Base-by-base conservation (phyloP, 768 basidiomycete species). In the Russula virescens region DNA sequence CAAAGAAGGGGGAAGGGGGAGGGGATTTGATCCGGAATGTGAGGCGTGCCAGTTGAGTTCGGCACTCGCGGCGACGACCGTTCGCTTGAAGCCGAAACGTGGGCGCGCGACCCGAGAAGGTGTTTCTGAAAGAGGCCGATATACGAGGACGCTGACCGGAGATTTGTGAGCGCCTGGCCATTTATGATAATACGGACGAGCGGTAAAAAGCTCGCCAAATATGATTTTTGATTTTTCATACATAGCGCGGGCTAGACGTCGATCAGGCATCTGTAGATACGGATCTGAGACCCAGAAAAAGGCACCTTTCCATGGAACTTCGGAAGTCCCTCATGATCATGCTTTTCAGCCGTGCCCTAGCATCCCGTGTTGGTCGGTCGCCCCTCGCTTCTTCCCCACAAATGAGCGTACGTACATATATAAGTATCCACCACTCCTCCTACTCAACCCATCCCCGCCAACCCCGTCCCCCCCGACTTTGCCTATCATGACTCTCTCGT, bases 341-440 rank as follows among this genome's bases (percentile, higher is more conserved):
- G 31, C 31, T 31, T n/a, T 19, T 31, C 38, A 5, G 11, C 38
- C 26, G 52, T 47, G 25, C 34, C 31, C 53, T 31, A 45, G 26
- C 28, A 38, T 60, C 62, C 63, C 63, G 63, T 64, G 63, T 10
- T 64, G 19, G 58, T 64, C 63, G 62, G 62, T 63, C 62, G 21
- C 43, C 42, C 7, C 13, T 52, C 42, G 43, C 31, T 47, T 34
- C 52, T 60, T 61, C 52, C 60, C 60, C 50, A 46, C 50, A 60
- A 11, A 60, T 38, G 9, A 35, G 25, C 35, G 38, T 46, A 58
- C 55, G 51, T 58, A 63, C 28, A 55, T 60, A 64, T 60, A 64
- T 49, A 62, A 14, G 28, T 28, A 43, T 10, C 23, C 45, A 2
- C 28, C 34, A 21, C 6, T 14, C 35, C 16, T 56, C 16, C 38